Evolutionary conservation across 495 filamentous ascomycete species (phyloP).

Genomic region (Neurospora discreta): DNA sequence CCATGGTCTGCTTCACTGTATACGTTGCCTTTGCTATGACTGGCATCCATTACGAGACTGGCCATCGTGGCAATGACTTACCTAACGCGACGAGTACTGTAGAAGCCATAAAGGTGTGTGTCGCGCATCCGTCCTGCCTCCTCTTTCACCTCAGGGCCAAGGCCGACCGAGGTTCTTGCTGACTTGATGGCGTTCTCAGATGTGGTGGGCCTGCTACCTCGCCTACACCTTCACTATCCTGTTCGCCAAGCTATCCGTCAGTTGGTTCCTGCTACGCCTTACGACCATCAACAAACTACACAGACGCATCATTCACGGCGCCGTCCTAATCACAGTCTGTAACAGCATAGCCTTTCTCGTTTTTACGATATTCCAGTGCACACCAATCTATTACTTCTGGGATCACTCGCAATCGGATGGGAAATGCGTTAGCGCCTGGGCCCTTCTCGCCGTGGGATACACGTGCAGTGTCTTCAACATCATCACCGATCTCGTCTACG

Average conservation of each 20-base stretch:
- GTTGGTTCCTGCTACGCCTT: conserved; percentile 21
- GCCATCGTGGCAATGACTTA: background rate
- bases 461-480: conserved; percentile 15
- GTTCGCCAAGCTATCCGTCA: conserved; percentile 20
- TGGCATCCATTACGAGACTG: conserved; percentile 5
- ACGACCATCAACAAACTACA: conserved; percentile 6
- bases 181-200: conserved; percentile 1
- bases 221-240: conserved; percentile 9
- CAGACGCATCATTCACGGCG: conserved; percentile 13
- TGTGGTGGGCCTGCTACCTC: conserved; percentile 13
- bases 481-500: conserved; percentile 23
- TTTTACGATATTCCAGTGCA: conserved; percentile 17
- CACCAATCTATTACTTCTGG: conserved; percentile 19
- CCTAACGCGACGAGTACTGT: background rate
- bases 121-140: background rate
- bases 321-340: conserved; percentile 5
- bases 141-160: background rate
- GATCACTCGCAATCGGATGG: conserved; percentile 1
- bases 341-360: conserved; percentile 8
- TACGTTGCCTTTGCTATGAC: conserved; percentile 6
- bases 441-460: conserved; percentile 16
- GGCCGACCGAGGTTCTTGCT: background rate
- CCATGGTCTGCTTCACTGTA: conserved; percentile 2
- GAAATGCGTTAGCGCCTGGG: conserved; percentile 12
- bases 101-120: conserved; percentile 4